phyloP scores from a whole-genome alignment of 2,329 filamentous ascomycete genomes.

The Clarireedia paspali region DNA sequence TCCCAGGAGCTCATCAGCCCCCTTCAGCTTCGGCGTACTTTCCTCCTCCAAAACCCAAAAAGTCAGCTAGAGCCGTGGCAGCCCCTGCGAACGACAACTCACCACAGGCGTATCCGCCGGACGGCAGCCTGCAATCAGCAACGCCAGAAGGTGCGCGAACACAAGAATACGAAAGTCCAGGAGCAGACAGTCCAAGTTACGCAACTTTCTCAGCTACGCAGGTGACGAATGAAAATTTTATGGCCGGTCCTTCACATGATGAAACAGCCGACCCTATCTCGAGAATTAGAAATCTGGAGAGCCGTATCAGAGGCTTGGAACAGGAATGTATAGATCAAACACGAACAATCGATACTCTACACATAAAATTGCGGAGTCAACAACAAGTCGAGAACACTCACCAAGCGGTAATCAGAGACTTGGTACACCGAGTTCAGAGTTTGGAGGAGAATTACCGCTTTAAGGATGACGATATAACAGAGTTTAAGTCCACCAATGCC shows the following conservation, averaged over 20 bases:
- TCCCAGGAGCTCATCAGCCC: no score
- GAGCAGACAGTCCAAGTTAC: no score
- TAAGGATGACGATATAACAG: background rate
- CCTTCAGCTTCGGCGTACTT: no score
- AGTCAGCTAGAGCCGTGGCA: no score
- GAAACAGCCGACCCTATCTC: background rate
- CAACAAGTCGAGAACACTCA: conserved; percentile 5
- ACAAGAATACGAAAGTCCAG: no score
- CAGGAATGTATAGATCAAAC: background rate
- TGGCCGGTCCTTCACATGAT: background rate
- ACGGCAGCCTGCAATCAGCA: no score
- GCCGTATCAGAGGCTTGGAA: background rate
- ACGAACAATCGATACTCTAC: background rate
- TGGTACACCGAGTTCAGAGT: background rate
- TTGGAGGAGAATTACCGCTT: background rate
- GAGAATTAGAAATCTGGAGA: background rate
- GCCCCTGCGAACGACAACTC: no score
- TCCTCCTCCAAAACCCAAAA: no score
- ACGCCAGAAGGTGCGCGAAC: no score
- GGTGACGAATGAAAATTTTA: no score
- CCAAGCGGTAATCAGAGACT: conserved; percentile 1
- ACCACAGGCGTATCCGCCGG: no score
- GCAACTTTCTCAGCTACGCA: no score
- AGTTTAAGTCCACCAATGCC: background rate
- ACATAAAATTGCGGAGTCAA: background rate